These are phyloP conservation scores for Sorghum bicolor DNA, from an alignment of 176 grass and related monocot genomes.

Conservation along the genomic window Sorghum_bicolor_NCBIv3 NC_012873.2:60620501-60621000, in stretches of 20 bases:
- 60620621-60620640: conserved; percentile 11
- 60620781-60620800: not conserved
- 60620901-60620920: not conserved
- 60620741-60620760: conserved; percentile 9
- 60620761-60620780: not conserved
- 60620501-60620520: not conserved
- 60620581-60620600: not conserved
- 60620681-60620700: conserved; percentile 2
- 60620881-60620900: conserved; percentile 13
- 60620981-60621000: conserved; percentile 12
- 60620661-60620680: not conserved
- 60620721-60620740: conserved; percentile 14
- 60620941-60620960: conserved; percentile 34
- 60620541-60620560: not conserved
- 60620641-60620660: not conserved
- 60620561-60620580: not conserved
- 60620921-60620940: not conserved
- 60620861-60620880: not conserved
- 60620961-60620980: not conserved
- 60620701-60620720: conserved; percentile 21
- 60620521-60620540: not conserved
- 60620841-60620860: conserved; percentile 11
- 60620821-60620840: conserved; percentile 43
- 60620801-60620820: conserved; percentile 47
- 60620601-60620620: not conserved